Evolutionary conservation across 2,329 filamentous ascomycete species (phyloP).

Genomic region (Cercospora beticola): DNA sequence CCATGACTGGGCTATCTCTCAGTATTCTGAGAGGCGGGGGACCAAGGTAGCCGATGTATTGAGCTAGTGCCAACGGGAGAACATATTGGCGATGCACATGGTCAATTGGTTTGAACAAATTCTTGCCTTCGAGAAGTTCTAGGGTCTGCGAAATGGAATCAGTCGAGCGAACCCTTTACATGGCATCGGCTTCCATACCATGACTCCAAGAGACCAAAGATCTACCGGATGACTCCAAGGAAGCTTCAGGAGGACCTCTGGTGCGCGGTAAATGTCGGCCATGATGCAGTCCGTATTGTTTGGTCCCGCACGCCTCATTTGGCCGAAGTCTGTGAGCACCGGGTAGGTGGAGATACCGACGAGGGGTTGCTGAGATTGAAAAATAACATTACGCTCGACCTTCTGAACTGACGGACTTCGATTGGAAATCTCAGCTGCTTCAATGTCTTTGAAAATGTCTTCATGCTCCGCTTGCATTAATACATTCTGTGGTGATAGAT

Average conservation of each 20-base stretch:
- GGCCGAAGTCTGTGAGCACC: slow-evolving; percentile 32
- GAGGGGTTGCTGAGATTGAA: neutral
- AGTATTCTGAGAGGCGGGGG: too few relatives aligned
- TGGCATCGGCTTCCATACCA: slow-evolving; percentile 19
- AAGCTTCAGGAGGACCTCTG: slow-evolving; percentile 29
- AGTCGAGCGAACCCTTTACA: too few relatives aligned
- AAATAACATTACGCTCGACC: neutral
- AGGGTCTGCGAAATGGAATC: too few relatives aligned
- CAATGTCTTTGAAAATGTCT: slow-evolving; percentile 5
- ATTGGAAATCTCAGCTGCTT: slow-evolving; percentile 1
- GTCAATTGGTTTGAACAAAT: too few relatives aligned
- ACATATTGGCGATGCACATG: too few relatives aligned
- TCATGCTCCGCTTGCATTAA: slow-evolving; percentile 44
- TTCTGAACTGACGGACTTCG: slow-evolving; percentile 2
- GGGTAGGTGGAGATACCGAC: slow-evolving; percentile 11
- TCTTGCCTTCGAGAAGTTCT: too few relatives aligned
- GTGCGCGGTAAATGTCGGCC: slow-evolving; percentile 32
- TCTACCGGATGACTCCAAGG: slow-evolving; percentile 31
- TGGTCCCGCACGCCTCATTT: neutral
- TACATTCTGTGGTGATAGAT: slow-evolving; percentile 39
- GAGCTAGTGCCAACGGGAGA: too few relatives aligned
- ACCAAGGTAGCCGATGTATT: too few relatives aligned
- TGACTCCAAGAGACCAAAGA: slow-evolving; percentile 33
- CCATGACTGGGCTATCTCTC: too few relatives aligned
- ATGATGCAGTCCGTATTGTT: slow-evolving; percentile 15